Base-by-base conservation (phyloP, 139 green algal genomes). In the Axilococcus clingmanii region DNA sequence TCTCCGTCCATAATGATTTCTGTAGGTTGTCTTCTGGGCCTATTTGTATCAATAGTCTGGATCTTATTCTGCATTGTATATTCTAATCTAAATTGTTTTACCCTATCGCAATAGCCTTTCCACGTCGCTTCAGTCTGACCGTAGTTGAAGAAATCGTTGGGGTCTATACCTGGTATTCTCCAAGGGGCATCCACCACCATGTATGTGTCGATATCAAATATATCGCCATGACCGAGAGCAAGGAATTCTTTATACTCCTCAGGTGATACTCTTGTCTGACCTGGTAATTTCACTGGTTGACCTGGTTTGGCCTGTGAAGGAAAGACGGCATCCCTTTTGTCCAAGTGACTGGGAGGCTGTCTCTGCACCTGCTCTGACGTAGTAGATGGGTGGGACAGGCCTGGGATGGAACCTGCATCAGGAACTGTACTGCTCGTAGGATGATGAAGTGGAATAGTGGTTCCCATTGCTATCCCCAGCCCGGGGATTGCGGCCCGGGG, bases 191-290 rank as follows among this genome's bases (percentile, higher is more conserved):
- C 79, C 11, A 87, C 60, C 15, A 93, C 69, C 22, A 65, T 60
- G 53, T 93, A 77, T 7, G 88, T 32, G 48, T 94, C 83, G 12
- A 95, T 66, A 34, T 68, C 60, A 50, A 86, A 95, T 37, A 95
- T 85, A 27, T 90, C 86, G 2, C 86, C 86, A 59, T 95, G 86
- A 0, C 86, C 86, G 23, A 95, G 69, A 1, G 48, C 52, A 40
- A 94, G 65, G 59, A 95, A 95, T 57, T 94, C 86, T 19, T 75
- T 70, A 66, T 94, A 94, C 61, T 94, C 86, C 19, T 94, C 86
- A 0, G 74, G 77, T 4, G 66, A 78, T 0, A 94, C 84, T 7
- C 80, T 59, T 0, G 75, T 85, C 63, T 94, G 86, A 6, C 82
- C 71, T 3, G 86, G 86, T 64, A 94, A 69, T 55, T 83, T 82